Base-by-base conservation (phyloP, 1,139 yeast species). In the Lodderomyces parapsilosis region DNA sequence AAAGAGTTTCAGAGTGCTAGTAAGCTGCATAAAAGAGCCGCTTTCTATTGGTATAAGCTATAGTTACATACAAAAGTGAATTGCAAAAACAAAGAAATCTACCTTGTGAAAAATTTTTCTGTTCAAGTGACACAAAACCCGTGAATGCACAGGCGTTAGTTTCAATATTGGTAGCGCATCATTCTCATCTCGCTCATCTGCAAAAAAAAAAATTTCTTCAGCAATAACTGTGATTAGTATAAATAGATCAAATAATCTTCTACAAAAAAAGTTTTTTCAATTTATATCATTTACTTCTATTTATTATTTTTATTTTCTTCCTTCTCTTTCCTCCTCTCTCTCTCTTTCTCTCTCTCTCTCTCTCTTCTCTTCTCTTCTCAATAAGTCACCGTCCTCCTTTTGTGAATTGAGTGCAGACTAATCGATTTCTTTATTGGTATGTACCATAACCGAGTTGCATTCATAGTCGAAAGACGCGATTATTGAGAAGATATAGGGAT, bases 341-440 rank as follows among this genome's bases (percentile, higher is more conserved):
- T 44, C 43, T 40, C 43, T 31, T 38, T 47, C 42, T 37, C 39
- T 34, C 44, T 40, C 43, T 39, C 33, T 45, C 51, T 49, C 50
- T 42, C 44, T 43, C 39, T 40, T 27, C 30, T 37, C 42, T 37
- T 42, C 36, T 52, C 55, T 32, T 44, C 43, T 44, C 46, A 36
- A 24, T 33, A 36, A 19, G 33, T 36, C 33, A 27, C 33, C 28
- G 31, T 36, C 39, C 28, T 36, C 39, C 25, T 9, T 51, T 57
- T 58, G 56, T 57, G 58, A 57, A 20, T 22, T 34, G 25, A n/a
- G 37, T 23, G 25, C 37, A 34, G 37, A 34, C 28, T 13, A 34
- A 34, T 33, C 19, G 28, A 34, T 34, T 34, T 34, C 28, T 34
- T 34, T 22, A 34, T 34, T 34, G 37, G 37, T 34, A 34, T 34